Evolutionary conservation across 2,329 filamentous ascomycete species (phyloP), one percentile per base, ranked within the genome.

Genomic region (Trichoderma sp.): DNA sequence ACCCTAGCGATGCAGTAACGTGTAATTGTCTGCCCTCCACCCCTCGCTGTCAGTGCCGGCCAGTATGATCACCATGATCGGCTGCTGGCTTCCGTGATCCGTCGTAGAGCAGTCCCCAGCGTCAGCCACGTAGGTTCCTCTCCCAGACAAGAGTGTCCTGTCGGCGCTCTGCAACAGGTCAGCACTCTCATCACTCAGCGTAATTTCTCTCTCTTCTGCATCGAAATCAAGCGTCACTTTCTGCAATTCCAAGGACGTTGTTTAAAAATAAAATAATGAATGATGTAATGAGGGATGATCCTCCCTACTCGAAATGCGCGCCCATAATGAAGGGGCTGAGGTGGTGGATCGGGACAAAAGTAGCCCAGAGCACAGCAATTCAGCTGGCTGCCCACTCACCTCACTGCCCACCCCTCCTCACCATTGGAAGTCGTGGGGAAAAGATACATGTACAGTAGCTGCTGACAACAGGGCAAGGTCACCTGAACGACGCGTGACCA

Each of bases 21-120:
- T 51, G 32, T 26, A 32, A 21, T 60, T 24, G 51, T 39, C 58
- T 56, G n/a, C 39, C 68, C 43, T 51, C 56, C 64, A 58, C 51
- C 63, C 70, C 70, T 57, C 67, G 63, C 39, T 47, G n/a, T 14
- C 57, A 63, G 26, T 72, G 58, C 70, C 70, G 70, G 68, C 34
- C 43, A 43, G 64, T 58, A 63, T 68, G 70, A 72, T 72, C 63
- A 70, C 30, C 71, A 73, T 71, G 67, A 73, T 71, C 68, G 67
- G 71, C 68, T 71, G n/a, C 68, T 71, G 71, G 68, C 71, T 67
- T 71, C 71, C 71, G 71, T 58, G 71, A 71, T 73, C 71, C 71
- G 68, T 53, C 53, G 28, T 28, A 60, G 56, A 60, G 56, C 65
- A 30, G 21, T 51, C 43, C 43, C 18, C 43, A 51, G 43, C 43